Percentiles rank a stretch among this genome's conserved stretches.
These are phyloP conservation scores for Phytopythium cucurbitacearum DNA, from an alignment of 352 stramenopile genomes.

Conservation along the genomic window DNA sequence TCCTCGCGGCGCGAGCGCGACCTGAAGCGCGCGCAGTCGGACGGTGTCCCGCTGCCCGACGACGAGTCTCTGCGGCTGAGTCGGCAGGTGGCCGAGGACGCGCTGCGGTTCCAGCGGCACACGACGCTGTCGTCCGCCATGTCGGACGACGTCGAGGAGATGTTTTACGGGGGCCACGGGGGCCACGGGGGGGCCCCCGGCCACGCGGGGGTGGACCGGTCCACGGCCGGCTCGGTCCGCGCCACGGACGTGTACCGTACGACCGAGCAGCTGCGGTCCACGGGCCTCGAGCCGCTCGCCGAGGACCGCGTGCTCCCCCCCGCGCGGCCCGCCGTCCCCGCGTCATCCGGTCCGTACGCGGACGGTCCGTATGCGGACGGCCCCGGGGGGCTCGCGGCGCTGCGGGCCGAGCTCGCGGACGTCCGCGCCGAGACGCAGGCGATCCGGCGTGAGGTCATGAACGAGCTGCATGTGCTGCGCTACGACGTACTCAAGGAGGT, in stretches of 20 bases:
- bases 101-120: slow-evolving; percentile 20
- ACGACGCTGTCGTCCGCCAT: slow-evolving; percentile 31
- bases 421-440: slow-evolving; percentile 63
- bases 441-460: slow-evolving; percentile 79
- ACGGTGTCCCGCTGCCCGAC: slow-evolving; percentile 18
- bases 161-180: slow-evolving; percentile 33
- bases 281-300: slow-evolving; percentile 45
- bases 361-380: too few relatives aligned
- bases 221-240: slow-evolving; percentile 14
- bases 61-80: slow-evolving; percentile 43
- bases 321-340: slow-evolving; percentile 19
- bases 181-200: slow-evolving; percentile 8
- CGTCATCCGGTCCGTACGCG: too few relatives aligned
- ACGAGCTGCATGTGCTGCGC: slow-evolving; percentile 74
- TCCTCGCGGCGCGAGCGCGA: slow-evolving; percentile 11
- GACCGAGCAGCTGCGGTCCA: slow-evolving; percentile 53
- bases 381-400: neutral
- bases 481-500: slow-evolving; percentile 87
- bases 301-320: slow-evolving; percentile 44
- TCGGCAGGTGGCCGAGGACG: slow-evolving; percentile 33
- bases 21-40: slow-evolving; percentile 11
- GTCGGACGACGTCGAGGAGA: slow-evolving; percentile 68
- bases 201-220: slow-evolving; percentile 9
- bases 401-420: slow-evolving; percentile 49
- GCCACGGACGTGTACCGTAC: slow-evolving; percentile 47